phyloP scores from a whole-genome alignment of 2,329 filamentous ascomycete genomes.

The Graphilbum ipis-grandicollis region DNA sequence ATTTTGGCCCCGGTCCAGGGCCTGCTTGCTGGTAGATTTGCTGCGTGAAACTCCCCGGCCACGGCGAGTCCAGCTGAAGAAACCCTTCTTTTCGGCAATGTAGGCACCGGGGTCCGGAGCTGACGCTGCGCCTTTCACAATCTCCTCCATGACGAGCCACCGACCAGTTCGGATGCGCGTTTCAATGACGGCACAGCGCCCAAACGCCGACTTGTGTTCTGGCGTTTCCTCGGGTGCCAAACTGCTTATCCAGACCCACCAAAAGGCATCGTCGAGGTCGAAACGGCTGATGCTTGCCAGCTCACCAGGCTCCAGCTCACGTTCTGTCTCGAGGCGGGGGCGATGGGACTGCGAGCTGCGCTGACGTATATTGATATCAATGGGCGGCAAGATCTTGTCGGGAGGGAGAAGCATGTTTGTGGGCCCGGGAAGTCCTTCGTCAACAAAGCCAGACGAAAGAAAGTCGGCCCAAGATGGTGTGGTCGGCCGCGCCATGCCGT shows the following conservation, averaged over 20 bases:
- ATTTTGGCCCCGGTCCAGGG: slow-evolving; percentile 23
- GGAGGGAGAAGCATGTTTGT: slow-evolving; percentile 68
- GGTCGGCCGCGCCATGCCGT: slow-evolving; percentile 61
- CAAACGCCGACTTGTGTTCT: slow-evolving; percentile 80
- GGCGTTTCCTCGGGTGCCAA: slow-evolving; percentile 77
- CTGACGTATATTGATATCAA: slow-evolving; percentile 54
- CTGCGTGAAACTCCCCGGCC: slow-evolving; percentile 45
- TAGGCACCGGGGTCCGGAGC: slow-evolving; percentile 75
- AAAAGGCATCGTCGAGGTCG: slow-evolving; percentile 87
- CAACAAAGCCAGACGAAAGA: slow-evolving; percentile 78
- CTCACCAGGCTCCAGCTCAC: slow-evolving; percentile 71
- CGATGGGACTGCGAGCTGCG: slow-evolving; percentile 76
- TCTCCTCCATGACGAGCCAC: slow-evolving; percentile 93
- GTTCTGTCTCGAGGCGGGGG: slow-evolving; percentile 50
- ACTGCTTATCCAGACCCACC: slow-evolving; percentile 99
- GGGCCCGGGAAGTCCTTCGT: slow-evolving; percentile 47
- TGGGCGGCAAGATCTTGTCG: slow-evolving; percentile 77
- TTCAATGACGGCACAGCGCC: slow-evolving; percentile 81
- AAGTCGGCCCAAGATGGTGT: slow-evolving; percentile 99
- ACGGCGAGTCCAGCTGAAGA: slow-evolving; percentile 72
- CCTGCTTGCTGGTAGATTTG: slow-evolving; percentile 51
- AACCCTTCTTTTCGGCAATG: slow-evolving; percentile 87
- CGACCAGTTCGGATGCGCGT: slow-evolving; percentile 64
- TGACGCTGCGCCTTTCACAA: slow-evolving; percentile 80
- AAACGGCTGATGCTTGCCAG: slow-evolving; percentile 78